These are phyloP conservation scores for Hypoxylon sp. DNA, from an alignment of 2,329 filamentous ascomycete species.

Conservation along the genomic window DNA sequence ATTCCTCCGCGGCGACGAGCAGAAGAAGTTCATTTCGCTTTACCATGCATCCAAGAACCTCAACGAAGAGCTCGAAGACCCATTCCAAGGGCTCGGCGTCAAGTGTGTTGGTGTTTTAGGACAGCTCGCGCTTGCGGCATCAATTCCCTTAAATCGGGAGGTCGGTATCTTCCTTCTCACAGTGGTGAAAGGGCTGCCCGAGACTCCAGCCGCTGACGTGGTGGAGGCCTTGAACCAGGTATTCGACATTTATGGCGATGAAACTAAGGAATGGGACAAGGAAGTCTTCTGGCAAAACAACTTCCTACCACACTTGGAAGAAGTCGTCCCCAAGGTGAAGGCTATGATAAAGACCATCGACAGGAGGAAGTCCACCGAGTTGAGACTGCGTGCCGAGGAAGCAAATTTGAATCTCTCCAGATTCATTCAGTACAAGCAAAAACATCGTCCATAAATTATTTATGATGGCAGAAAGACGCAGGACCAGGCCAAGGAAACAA, in stretches of 20 bases:
- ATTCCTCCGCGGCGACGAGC: constrained; percentile 61
- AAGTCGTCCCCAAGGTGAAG: constrained; percentile 61
- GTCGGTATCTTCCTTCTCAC: constrained; percentile 70
- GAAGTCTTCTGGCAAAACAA: constrained; percentile 71
- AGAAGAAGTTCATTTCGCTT: constrained; percentile 70
- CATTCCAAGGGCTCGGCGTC: constrained; percentile 69
- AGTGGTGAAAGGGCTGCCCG: constrained; percentile 59
- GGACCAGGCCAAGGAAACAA: too few relatives aligned
- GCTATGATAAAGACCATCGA: constrained; percentile 68
- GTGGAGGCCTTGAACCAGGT: constrained; percentile 73
- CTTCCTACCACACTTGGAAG: constrained; percentile 67
- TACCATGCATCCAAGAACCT: constrained; percentile 65
- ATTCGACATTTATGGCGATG: constrained; percentile 73
- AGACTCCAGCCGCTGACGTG: constrained; percentile 63
- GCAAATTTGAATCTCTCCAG: constrained; percentile 66
- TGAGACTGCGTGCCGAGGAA: constrained; percentile 68
- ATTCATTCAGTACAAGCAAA: constrained; percentile 72
- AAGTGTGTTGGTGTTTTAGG: constrained; percentile 74
- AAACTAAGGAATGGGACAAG: constrained; percentile 64
- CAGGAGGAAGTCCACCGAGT: constrained; percentile 64
- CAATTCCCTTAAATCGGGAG: constrained; percentile 64
- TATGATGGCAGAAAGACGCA: too few relatives aligned
- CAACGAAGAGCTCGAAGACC: constrained; percentile 54
- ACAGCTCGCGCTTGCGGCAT: constrained; percentile 65
- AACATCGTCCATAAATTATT: constrained; percentile 57